Evolutionary conservation across 2,329 filamentous ascomycete species (phyloP), one percentile per base, ranked within the genome.

Genomic region (Paramyrothecium roridum): DNA sequence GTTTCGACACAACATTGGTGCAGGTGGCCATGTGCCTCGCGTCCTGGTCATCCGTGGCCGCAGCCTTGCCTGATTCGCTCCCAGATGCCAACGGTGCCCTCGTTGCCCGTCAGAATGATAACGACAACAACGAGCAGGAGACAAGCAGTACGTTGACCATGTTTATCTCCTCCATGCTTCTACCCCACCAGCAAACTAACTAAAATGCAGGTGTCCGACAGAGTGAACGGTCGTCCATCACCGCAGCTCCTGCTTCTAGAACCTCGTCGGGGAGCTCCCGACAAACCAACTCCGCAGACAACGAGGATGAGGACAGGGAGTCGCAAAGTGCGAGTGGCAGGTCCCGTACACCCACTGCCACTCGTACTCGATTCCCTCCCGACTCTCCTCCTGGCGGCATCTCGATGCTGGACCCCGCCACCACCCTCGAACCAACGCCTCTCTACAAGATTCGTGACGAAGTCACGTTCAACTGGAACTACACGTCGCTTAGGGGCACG

Each of bases 381-480:
- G 67, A 72, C 40, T 75, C 80, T 53, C 74, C 79, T 10, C 73
- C 76, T 2, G 85, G 81, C 51, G 73, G 76, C 52, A 75, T 86
- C 40, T 71, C 74, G 49, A 80, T 87, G 74, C 61, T 81, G 48
- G 79, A 75, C 2, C 85, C 85, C 1, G 71, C 75, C 43, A 68
- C 74, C 8, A 75, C 73, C 3, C 66, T 70, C 4, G 71, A 72
- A 12, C 73, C 75, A 23, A 74, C 76, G 11, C 74, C 79, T 56
- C 75, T 85, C 45, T 86, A 82, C 76, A 83, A 83, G 65, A 83
- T 87, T 57, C 80, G 82, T 57, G 79, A 86, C 64, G 74, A 74
- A 48, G 73, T 86, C 47, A 87, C 83, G 16, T 84, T 82, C 70
- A 78, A 72, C 49, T 88, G 84, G 84, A 87, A 87, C 71, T 88